These are phyloP conservation scores for Larix kaempferi DNA, from an alignment of 75 land plant genomes.

Conservation along the genomic window DNA sequence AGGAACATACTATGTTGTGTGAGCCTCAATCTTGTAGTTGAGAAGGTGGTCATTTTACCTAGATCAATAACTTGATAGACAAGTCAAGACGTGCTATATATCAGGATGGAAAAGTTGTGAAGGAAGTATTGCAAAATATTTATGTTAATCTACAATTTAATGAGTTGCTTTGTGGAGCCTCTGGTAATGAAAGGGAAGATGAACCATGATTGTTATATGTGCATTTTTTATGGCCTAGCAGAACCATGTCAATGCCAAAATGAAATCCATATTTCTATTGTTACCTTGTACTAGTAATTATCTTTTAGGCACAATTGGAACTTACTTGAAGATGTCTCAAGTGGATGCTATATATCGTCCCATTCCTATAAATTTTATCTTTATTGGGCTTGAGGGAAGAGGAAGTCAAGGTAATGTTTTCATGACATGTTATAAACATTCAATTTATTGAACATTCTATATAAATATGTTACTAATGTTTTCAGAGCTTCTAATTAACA, in stretches of 20 bases:
- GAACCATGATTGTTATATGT: not conserved
- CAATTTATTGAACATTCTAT: not conserved
- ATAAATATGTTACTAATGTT: not conserved
- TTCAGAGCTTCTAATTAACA: not conserved
- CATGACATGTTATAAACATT: not conserved
- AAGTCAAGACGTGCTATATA: not conserved
- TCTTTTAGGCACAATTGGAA: constrained; percentile 67
- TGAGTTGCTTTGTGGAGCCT: not conserved
- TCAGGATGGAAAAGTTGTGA: not conserved
- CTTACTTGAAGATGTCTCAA: constrained; percentile 68
- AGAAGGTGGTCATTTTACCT: not conserved
- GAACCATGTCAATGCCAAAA: not conserved
- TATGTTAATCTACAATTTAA: not conserved
- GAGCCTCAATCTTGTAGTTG: not conserved
- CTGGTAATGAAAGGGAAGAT: not conserved
- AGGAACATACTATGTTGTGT: constrained; percentile 49
- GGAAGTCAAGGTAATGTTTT: constrained; percentile 75
- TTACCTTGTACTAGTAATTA: not conserved
- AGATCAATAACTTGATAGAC: not conserved
- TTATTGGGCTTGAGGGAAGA: constrained; percentile 93
- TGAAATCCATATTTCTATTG: not conserved
- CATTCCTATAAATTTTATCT: constrained; percentile 89
- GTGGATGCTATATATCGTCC: constrained; percentile 91
- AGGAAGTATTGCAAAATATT: not conserved
- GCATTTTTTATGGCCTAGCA: not conserved